These are phyloP conservation scores for Russula virescens DNA, from an alignment of 768 basidiomycete species.

Conservation along the genomic window DNA sequence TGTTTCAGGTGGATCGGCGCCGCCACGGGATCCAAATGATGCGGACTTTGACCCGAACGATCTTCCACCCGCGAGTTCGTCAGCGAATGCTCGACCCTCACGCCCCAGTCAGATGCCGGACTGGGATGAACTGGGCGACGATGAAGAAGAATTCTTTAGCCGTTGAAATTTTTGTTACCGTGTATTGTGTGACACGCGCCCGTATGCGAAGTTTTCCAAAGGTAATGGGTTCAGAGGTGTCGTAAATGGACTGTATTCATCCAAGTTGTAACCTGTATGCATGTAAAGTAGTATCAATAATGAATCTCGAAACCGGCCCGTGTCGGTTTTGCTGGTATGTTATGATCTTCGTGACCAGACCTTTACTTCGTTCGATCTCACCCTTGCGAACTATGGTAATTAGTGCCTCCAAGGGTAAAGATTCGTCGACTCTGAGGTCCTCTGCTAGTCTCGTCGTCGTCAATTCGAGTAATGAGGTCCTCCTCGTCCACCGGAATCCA, in stretches of 20 bases:
- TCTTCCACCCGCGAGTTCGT: slow-evolving; percentile 7
- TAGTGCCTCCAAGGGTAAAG: slow-evolving; percentile 5
- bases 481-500: slow-evolving; percentile 67
- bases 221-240: too few relatives aligned
- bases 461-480: slow-evolving; percentile 59
- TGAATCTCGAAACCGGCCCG: background rate
- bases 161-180: background rate
- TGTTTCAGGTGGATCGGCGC: background rate
- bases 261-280: too few relatives aligned
- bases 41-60: slow-evolving; percentile 22
- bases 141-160: slow-evolving; percentile 11
- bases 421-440: slow-evolving; percentile 40
- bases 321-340: background rate
- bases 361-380: too few relatives aligned
- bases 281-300: too few relatives aligned
- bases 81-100: background rate
- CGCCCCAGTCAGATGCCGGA: background rate
- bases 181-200: background rate
- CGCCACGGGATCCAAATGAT: background rate
- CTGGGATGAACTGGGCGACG: slow-evolving; percentile 18
- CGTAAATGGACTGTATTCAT: too few relatives aligned
- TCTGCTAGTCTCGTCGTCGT: slow-evolving; percentile 66
- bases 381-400: slow-evolving; percentile 6
- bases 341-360: background rate
- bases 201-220: background rate